Evolutionary conservation across 1,284 basidiomycete species (phyloP), one percentile per base, ranked within the genome.

Genomic region (Phaffia rhodozyma): DNA sequence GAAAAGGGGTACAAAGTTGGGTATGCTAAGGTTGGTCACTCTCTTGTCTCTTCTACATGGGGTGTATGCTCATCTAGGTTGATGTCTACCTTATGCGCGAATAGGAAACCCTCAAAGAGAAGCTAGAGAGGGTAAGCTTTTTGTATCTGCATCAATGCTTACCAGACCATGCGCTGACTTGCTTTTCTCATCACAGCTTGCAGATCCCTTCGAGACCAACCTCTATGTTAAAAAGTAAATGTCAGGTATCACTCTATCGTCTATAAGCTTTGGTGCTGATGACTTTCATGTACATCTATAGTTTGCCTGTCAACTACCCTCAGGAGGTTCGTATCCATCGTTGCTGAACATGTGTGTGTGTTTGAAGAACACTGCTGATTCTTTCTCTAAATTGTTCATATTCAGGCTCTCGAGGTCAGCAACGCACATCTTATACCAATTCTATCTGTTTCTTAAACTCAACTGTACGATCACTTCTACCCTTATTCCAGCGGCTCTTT

Each of bases 71-170:
- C 20, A 32, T 32, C 23, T 38, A 13, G 20, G 13, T 47, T 47
- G 30, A 21, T 61, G 6, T 20, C 50, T 47, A 21, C 25, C 25
- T 25, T 16, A 25, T 59, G 27, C 58, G 23, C 30, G 21, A 21
- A 23, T 58, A 63, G 62, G 62, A 65, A 47, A 65, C 63, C 7
- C 58, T 65, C 30, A 65, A 65, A 55, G 63, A 65, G 63, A 65
- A 65, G 21, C 58, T 65, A 20, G 63, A 65, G 32, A 47, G 63
- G 58, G 58, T 59, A 25, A 27, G 58, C 34, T 25, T 4, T 50
- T 30, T 3, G 16, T 7, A 43, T 43, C 13, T 16, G 9, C 9
- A 34, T 5, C 32, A 34, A 34, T 34, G 5, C 5, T 11, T 43
- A 11, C 16, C 13, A 43, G 38, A 43, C 13, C 13, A 43, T 16